Percentiles rank a stretch among this genome's conserved stretches.
phyloP scores from a whole-genome alignment of 352 stramenopile genomes.

The Globisporangium nunn region DNA sequence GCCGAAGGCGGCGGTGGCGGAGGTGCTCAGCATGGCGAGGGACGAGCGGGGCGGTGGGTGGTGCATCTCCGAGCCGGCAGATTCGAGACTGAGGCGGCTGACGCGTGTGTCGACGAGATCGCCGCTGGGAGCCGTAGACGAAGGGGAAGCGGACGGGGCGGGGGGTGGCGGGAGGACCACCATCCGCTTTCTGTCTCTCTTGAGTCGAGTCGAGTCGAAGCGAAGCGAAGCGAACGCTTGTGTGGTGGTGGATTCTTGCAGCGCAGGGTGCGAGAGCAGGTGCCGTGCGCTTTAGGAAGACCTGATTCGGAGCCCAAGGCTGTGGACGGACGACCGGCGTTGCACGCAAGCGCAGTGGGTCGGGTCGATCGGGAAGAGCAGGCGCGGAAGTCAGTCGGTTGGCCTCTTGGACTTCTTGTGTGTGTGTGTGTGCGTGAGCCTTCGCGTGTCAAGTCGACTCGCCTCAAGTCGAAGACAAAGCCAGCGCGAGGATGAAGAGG shows the following conservation, averaged over 20 bases:
- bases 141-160: background rate
- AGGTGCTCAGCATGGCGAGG: constrained; percentile 5
- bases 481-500: background rate
- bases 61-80: constrained; percentile 8
- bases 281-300: background rate
- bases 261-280: background rate
- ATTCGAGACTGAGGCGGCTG: constrained; percentile 10
- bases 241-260: background rate
- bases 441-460: background rate
- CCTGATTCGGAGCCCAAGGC: background rate
- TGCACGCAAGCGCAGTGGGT: no score
- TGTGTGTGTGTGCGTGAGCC: background rate
- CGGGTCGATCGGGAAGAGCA: background rate
- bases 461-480: background rate
- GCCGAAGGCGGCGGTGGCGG: background rate
- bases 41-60: constrained; percentile 5
- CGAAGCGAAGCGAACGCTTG: no score
- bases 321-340: background rate
- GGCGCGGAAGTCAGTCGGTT: background rate
- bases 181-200: background rate
- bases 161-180: background rate
- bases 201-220: background rate
- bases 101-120: background rate
- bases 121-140: background rate
- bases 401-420: background rate